These are phyloP conservation scores for Fusarium secorum DNA, from an alignment of 2,329 filamentous ascomycete genomes.

Conservation along the genomic window DNA sequence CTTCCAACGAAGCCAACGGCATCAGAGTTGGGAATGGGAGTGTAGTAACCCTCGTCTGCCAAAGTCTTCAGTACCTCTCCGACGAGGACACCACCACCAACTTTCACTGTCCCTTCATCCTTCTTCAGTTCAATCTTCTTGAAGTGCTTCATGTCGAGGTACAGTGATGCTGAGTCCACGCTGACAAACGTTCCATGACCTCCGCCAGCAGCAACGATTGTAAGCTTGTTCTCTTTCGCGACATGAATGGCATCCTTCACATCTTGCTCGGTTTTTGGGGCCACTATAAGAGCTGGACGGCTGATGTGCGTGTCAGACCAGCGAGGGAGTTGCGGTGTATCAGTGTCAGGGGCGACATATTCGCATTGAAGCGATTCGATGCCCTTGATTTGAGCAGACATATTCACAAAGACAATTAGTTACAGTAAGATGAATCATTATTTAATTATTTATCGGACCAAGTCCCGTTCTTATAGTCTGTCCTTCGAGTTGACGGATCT, in stretches of 20 bases:
- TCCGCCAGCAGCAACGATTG: conserved; percentile 42
- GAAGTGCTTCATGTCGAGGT: conserved; percentile 47
- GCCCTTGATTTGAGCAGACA: conserved; percentile 1
- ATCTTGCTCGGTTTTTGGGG: conserved; percentile 42
- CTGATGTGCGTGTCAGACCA: conserved; percentile 45
- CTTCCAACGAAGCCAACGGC: conserved; percentile 41
- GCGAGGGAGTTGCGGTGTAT: conserved; percentile 19
- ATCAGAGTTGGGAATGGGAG: conserved; percentile 41
- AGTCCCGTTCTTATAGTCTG: background rate
- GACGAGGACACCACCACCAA: conserved; percentile 44
- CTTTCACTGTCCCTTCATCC: conserved; percentile 27
- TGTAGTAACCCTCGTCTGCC: conserved; percentile 43
- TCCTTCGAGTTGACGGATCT: background rate
- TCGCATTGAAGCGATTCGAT: conserved; percentile 16
- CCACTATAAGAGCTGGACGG: conserved; percentile 41
- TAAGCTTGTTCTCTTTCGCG: conserved; percentile 42
- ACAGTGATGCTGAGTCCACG: conserved; percentile 42
- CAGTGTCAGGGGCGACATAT: background rate
- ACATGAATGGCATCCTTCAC: conserved; percentile 39
- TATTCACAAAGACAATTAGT: background rate
- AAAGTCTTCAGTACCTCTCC: conserved; percentile 41
- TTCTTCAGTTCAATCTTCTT: conserved; percentile 43
- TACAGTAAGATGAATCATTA: fast-evolving
- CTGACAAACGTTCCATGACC: conserved; percentile 43
- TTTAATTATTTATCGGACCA: background rate